Percentiles rank a stretch among this genome's conserved stretches.
phyloP scores from a whole-genome alignment of 192 early-diverging fungal species.

The Coemansia sp. region DNA sequence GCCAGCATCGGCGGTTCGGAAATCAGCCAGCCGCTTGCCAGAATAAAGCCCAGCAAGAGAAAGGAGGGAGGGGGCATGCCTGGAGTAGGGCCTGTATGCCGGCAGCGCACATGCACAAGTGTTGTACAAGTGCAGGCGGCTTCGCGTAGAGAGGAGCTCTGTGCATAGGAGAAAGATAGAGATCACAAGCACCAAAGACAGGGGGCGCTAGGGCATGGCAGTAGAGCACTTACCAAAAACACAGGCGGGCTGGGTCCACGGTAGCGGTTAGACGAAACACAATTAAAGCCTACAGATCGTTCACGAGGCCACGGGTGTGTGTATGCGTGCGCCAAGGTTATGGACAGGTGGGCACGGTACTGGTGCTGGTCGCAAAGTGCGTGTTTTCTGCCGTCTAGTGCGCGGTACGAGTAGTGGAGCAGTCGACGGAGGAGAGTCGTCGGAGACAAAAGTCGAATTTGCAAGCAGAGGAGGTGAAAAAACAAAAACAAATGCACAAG shows the following conservation, averaged over 20 bases:
- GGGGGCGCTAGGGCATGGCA: neutral
- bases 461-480: neutral
- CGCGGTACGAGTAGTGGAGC: neutral
- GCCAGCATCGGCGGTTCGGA: neutral
- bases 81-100: neutral
- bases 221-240: neutral
- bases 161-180: neutral
- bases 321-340: neutral
- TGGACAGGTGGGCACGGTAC: neutral
- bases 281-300: neutral
- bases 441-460: neutral
- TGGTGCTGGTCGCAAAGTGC: neutral
- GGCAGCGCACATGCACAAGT: neutral
- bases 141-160: neutral
- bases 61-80: neutral
- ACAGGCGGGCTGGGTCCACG: neutral
- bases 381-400: neutral
- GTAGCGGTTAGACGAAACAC: neutral
- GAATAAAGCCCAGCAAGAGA: slow-evolving; percentile 4
- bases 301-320: neutral
- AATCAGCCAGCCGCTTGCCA: neutral
- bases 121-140: neutral
- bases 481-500: neutral
- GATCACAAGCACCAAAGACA: neutral
- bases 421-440: neutral